These are phyloP conservation scores for Trichoderma simmonsii DNA, from an alignment of 2,329 filamentous ascomycete species.

Conservation along the genomic window DNA sequence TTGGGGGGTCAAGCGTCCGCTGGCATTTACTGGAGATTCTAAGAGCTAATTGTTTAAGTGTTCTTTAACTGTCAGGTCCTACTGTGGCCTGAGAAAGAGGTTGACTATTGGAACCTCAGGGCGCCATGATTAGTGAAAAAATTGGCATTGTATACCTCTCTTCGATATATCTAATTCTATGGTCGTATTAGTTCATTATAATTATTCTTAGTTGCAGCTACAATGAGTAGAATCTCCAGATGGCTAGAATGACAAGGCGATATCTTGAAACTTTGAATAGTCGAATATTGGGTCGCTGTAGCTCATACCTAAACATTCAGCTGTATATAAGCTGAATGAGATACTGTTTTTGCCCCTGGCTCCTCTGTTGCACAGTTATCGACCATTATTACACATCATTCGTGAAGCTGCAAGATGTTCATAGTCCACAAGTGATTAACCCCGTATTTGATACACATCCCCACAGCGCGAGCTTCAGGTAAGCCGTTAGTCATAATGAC, in stretches of 20 bases:
- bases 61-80: fast-evolving
- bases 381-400: background rate
- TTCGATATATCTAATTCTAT: background rate
- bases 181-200: background rate
- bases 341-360: background rate
- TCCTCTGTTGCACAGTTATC: background rate
- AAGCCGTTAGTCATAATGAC: background rate
- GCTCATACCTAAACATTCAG: background rate
- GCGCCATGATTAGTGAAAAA: background rate
- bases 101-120: background rate
- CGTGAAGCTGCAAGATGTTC: background rate
- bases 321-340: background rate
- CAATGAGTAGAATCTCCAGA: background rate
- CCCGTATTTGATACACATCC: background rate
- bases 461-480: background rate
- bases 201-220: background rate
- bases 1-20: background rate
- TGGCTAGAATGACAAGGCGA: no score
- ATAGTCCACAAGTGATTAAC: background rate
- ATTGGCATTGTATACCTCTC: background rate
- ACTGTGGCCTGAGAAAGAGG: background rate
- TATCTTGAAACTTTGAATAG: background rate
- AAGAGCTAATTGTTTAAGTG: background rate
- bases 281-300: background rate
- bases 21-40: background rate